phyloP scores from a whole-genome alignment of 129 eudicot species.

The Artemisia annua region DNA sequence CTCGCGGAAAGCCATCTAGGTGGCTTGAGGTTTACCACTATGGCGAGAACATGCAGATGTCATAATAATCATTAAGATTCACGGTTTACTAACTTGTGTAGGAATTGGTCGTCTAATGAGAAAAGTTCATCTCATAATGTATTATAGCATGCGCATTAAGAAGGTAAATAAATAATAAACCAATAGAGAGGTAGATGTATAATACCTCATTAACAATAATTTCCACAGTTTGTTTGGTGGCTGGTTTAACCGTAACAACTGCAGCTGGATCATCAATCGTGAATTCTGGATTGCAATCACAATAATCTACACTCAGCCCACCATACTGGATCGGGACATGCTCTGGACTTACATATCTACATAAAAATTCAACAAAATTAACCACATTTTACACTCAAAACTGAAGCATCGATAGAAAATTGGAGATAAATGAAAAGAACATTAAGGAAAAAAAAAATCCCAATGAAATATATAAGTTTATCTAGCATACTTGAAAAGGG shows the following conservation, averaged over 20 bases:
- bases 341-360: conserved; percentile 81
- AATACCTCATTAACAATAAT: conserved; percentile 74
- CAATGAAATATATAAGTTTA: too few relatives aligned
- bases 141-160: too few relatives aligned
- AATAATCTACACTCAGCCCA: conserved; percentile 73
- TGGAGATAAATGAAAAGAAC: neutral
- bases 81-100: too few relatives aligned
- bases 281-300: conserved; percentile 77
- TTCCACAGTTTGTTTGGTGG: conserved; percentile 82
- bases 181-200: too few relatives aligned
- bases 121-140: too few relatives aligned
- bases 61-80: too few relatives aligned
- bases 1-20: too few relatives aligned
- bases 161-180: too few relatives aligned
- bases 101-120: too few relatives aligned
- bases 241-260: conserved; percentile 76
- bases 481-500: conserved; percentile 71
- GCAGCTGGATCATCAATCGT: conserved; percentile 75
- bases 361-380: conserved; percentile 14
- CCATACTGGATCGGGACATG: conserved; percentile 87
- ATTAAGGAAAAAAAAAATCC: too few relatives aligned
- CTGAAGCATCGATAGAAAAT: neutral
- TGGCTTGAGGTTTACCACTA: too few relatives aligned
- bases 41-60: too few relatives aligned
- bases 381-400: conserved; percentile 1